phyloP scores from a whole-genome alignment of 2,329 filamentous ascomycete genomes.

The Fusarium sp. region DNA sequence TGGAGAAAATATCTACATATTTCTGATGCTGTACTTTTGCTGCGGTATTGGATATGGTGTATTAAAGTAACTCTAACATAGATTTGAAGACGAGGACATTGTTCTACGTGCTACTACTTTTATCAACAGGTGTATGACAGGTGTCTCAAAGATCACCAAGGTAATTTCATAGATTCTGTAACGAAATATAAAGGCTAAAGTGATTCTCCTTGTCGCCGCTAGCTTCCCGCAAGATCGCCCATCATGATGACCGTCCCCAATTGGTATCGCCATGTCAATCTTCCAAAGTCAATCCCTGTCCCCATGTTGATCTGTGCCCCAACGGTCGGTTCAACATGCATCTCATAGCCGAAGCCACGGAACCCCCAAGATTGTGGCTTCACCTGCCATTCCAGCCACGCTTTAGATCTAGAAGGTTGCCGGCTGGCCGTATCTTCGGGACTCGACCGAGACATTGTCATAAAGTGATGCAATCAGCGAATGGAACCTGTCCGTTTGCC shows the following conservation, averaged over 20 bases:
- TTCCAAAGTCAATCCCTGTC: conserved; percentile 32
- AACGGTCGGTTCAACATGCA: conserved; percentile 37
- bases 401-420: neutral
- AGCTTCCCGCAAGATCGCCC: conserved; percentile 25
- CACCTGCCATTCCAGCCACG: conserved; percentile 7
- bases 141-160: neutral
- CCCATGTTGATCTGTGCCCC: conserved; percentile 34
- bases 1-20: neutral
- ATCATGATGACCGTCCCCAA: conserved; percentile 14
- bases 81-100: neutral
- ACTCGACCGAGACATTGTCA: conserved; percentile 38
- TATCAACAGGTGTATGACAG: neutral
- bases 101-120: neutral
- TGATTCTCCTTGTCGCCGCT: conserved; percentile 29
- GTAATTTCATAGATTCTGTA: neutral
- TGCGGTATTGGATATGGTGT: neutral
- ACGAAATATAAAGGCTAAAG: neutral
- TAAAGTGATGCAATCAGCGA: conserved; percentile 12
- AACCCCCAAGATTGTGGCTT: conserved; percentile 15
- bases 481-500: conserved; percentile 23
- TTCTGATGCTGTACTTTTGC: neutral
- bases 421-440: conserved; percentile 35
- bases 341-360: conserved; percentile 41
- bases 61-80: neutral
- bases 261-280: conserved; percentile 19